Evolutionary conservation across 352 stramenopile species (phyloP).

Genomic region (Albugo candida): DNA sequence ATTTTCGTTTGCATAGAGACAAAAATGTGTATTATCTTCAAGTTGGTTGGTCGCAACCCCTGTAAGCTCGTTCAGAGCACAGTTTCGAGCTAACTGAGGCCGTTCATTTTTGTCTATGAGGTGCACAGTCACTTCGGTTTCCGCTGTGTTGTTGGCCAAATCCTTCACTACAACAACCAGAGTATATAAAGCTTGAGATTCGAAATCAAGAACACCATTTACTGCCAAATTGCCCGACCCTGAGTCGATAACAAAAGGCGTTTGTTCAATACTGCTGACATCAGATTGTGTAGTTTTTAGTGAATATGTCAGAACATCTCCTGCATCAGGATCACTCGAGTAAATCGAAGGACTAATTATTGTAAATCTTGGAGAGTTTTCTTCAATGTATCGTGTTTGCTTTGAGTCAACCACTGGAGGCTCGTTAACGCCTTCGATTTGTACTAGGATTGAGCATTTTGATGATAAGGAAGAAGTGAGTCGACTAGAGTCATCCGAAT

Average conservation of each 20-base stretch:
- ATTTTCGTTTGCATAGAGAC: slow-evolving; percentile 20
- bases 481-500: too few species aligned
- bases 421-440: slow-evolving; percentile 27
- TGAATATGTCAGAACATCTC: slow-evolving; percentile 7
- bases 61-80: slow-evolving; percentile 18
- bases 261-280: neutral
- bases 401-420: slow-evolving; percentile 13
- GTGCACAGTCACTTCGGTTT: slow-evolving; percentile 11
- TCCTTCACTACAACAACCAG: slow-evolving; percentile 9
- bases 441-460: slow-evolving; percentile 15
- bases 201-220: slow-evolving; percentile 14
- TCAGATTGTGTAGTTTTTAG: neutral
- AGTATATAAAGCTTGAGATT: slow-evolving; percentile 11
- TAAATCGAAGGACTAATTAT: slow-evolving; percentile 6
- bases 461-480: slow-evolving; percentile 15
- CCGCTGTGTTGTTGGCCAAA: slow-evolving; percentile 4
- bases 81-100: slow-evolving; percentile 23
- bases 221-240: slow-evolving; percentile 17
- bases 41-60: slow-evolving; percentile 12
- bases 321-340: slow-evolving; percentile 6
- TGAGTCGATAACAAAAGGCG: slow-evolving; percentile 20
- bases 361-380: slow-evolving; percentile 14
- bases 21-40: slow-evolving; percentile 28
- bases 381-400: slow-evolving; percentile 11
- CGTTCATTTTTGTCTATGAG: slow-evolving; percentile 28